These are phyloP conservation scores for Fonsecaea monophora DNA, from an alignment of 2,329 filamentous ascomycete genomes.

Conservation along the genomic window DNA sequence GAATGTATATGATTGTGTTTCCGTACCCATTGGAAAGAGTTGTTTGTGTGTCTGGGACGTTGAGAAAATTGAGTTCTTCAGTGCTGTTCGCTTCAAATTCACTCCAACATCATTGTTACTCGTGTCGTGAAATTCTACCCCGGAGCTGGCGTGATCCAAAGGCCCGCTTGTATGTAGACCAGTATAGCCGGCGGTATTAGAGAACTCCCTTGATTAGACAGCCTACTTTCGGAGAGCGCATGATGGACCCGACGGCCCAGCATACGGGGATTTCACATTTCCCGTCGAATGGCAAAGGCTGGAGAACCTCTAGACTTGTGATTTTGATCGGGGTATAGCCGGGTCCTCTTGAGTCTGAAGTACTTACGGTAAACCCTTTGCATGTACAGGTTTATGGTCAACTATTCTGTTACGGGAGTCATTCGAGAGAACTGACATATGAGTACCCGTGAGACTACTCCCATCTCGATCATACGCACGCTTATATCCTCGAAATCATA, in stretches of 20 bases:
- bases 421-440: not conserved
- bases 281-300: not conserved
- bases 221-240: not conserved
- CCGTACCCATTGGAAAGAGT: not conserved
- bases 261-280: not conserved
- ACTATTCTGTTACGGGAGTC: not conserved
- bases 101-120: not conserved
- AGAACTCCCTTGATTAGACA: not conserved
- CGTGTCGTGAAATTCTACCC: not conserved
- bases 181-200: not conserved
- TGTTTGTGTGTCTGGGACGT: not conserved
- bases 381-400: not conserved
- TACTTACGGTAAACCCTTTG: not conserved
- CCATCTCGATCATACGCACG: not conserved
- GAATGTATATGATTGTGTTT: not conserved
- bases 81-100: not conserved
- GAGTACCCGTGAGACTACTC: not conserved
- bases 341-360: not conserved
- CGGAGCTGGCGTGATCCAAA: not conserved
- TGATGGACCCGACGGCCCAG: not conserved
- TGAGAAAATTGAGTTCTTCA: no score
- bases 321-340: not conserved
- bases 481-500: not conserved
- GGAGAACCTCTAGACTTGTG: no score
- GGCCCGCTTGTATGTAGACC: not conserved